Base-by-base conservation (phyloP, 768 basidiomycete species). In the Boletus tylopilopsis region DNA sequence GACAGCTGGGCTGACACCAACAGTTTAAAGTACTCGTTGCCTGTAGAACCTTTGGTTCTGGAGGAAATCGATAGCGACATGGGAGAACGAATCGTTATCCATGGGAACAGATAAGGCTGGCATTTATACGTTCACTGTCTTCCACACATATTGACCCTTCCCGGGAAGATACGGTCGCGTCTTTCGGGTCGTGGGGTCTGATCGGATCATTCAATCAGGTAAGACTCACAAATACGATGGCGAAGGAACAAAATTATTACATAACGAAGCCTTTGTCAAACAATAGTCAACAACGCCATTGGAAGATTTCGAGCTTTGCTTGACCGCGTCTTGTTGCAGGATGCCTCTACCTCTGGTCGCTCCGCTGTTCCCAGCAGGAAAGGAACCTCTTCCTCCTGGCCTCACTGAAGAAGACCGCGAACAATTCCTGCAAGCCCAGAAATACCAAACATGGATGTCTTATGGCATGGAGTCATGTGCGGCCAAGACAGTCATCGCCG, bases 301-400 rank as follows among this genome's bases (percentile, higher is more conserved):
- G 33, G 24, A 42, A 47, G 45, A 59, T 40, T 53, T 59, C 25
- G 21, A n/a, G 24, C 43, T 48, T 18, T 34, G 30, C 16, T 38
- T n/a, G 25, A 25, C n/a, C n/a, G n/a, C n/a, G n/a, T n/a, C n/a
- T n/a, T n/a, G n/a, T n/a, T n/a, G 33, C 29, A 66, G 67, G 64
- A 51, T 49, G 45, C 39, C 56, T 4, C 49, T 64, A 13, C 66
- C 75, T 47, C 55, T 76, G 43, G 75, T 82, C 41, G 80, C 85
- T 35, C 93, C 93, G 30, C 69, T 93, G 55, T 93, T 84, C 68
- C 79, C 87, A 11, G 79, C 84, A n/a, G 91, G 91, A 32, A 87
- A 84, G 68, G 93, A 93, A 64, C 90, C 89, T 30, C 76, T 94
- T 35, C 93, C 94, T 12, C 82, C 89, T 33, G 94, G 93, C 16